phyloP scores from a whole-genome alignment of 305 asterid genomes.

The Rubia tinctorum region DNA sequence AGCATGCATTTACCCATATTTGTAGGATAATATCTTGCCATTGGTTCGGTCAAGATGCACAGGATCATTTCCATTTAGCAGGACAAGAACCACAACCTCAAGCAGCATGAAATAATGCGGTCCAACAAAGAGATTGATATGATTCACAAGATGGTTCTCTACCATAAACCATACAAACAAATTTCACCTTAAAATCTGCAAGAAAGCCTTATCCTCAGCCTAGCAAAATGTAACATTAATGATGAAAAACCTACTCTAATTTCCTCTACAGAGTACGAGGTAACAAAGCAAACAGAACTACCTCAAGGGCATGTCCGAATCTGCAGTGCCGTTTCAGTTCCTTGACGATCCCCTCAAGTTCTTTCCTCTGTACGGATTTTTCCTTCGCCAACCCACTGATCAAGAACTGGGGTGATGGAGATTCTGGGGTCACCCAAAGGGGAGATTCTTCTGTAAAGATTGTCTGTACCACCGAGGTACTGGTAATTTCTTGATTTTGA shows the following conservation, averaged over 20 bases:
- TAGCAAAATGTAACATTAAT: not conserved
- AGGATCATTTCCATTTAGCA: not conserved
- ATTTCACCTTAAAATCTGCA: not conserved
- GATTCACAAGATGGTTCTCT: not conserved
- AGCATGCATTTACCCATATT: not conserved
- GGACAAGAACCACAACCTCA: not conserved
- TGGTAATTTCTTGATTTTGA: slow-evolving; percentile 24
- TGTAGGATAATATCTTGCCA: not conserved
- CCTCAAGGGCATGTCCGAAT: slow-evolving; percentile 86
- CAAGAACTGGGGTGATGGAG: slow-evolving; percentile 49
- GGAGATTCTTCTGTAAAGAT: slow-evolving; percentile 44
- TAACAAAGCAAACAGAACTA: slow-evolving; percentile 8
- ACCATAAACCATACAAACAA: not conserved
- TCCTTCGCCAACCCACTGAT: slow-evolving; percentile 63
- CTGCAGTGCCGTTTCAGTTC: slow-evolving; percentile 35
- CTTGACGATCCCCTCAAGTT: slow-evolving; percentile 30
- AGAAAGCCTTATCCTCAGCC: too few species aligned
- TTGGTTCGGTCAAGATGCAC: not conserved
- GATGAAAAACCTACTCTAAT: not conserved
- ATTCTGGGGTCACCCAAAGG: slow-evolving; percentile 53
- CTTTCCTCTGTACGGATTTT: slow-evolving; percentile 22
- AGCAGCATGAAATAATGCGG: not conserved
- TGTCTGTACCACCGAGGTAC: slow-evolving; percentile 5
- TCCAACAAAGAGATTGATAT: not conserved
- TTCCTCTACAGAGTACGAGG: not conserved